phyloP scores from a whole-genome alignment of 2,329 filamentous ascomycete genomes.

The Verticillium alfalfae region DNA sequence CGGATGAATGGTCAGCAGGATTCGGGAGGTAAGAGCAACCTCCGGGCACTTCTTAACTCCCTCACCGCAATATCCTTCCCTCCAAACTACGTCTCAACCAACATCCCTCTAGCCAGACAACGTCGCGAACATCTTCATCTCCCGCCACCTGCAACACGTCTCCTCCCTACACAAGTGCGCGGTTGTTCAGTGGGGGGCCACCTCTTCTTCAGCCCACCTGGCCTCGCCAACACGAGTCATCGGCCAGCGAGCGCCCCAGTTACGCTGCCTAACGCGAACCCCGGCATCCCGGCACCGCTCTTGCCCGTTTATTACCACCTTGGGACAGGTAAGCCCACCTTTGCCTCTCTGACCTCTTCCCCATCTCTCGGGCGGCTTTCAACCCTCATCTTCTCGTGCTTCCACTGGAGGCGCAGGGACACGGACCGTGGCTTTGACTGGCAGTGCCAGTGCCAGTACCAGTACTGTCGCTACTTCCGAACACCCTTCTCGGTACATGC shows the following conservation, averaged over 20 bases:
- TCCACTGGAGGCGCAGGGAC: not conserved
- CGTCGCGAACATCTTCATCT: not conserved
- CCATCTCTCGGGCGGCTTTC: too few relatives aligned
- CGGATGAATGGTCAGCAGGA: not conserved
- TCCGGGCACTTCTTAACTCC: not conserved
- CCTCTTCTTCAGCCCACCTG: not conserved
- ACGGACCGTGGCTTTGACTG: not conserved
- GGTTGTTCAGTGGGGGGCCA: conserved; percentile 10
- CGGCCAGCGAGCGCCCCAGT: not conserved
- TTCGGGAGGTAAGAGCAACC: not conserved
- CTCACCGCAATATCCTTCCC: not conserved
- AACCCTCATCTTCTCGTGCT: not conserved
- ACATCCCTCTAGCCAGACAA: not conserved
- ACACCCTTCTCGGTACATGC: not conserved
- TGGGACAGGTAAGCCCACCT: not conserved
- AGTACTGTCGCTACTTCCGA: not conserved
- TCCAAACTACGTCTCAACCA: not conserved
- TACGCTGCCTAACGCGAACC: not conserved
- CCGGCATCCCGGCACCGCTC: not conserved
- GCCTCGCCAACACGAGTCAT: not conserved
- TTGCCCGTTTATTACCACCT: conserved; percentile 1
- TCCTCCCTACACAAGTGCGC: conserved; percentile 2
- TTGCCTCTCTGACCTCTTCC: not conserved
- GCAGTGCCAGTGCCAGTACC: not conserved
- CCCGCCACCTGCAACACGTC: not conserved